A percentile compares a stretch with the other conserved stretches of the same genome.
Evolutionary conservation across 768 basidiomycete genomes (phyloP).

Genomic region (Lyophyllum semitale): DNA sequence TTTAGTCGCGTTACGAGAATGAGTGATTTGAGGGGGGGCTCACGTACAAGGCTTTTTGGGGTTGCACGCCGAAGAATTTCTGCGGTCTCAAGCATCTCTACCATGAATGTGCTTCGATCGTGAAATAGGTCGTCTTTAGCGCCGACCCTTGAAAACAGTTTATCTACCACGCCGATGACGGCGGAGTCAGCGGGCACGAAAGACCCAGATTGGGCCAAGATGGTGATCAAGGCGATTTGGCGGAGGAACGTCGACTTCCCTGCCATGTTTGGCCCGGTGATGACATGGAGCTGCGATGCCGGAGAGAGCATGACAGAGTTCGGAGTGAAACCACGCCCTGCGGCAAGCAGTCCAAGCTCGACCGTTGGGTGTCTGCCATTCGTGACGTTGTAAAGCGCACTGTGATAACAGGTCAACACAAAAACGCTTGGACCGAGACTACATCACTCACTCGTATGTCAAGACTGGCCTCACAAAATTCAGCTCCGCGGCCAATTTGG

Average conservation of each 20-base stretch:
- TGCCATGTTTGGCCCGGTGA: slow-evolving; percentile 96
- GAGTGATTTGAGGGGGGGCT: background rate
- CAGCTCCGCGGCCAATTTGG: slow-evolving; percentile 76
- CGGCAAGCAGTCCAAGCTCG: slow-evolving; percentile 77
- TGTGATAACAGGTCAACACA: slow-evolving; percentile 20
- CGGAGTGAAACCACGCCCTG: slow-evolving; percentile 79
- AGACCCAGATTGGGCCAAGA: slow-evolving; percentile 90
- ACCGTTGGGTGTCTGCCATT: slow-evolving; percentile 94
- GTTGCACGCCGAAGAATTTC: slow-evolving; percentile 89
- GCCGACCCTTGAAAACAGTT: slow-evolving; percentile 90
- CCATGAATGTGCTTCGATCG: slow-evolving; percentile 96
- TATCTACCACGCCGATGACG: slow-evolving; percentile 83
- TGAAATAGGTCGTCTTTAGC: slow-evolving; percentile 94
- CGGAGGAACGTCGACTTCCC: slow-evolving; percentile 93
- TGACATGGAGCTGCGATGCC: slow-evolving; percentile 67
- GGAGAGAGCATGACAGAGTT: slow-evolving; percentile 73
- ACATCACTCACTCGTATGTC: slow-evolving; percentile 59
- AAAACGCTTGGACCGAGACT: background rate
- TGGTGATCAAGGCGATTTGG: slow-evolving; percentile 85
- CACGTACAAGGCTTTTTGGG: slow-evolving; percentile 73
- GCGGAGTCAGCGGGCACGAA: slow-evolving; percentile 91
- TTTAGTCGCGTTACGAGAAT: too few species aligned
- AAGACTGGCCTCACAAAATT: slow-evolving; percentile 74
- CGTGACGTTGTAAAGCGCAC: slow-evolving; percentile 61
- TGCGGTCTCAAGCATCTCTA: slow-evolving; percentile 95